Evolutionary conservation across 371 early-diverging fungal genomes (phyloP), one percentile per base, ranked within the genome.

Genomic region (Racocetra persica): DNA sequence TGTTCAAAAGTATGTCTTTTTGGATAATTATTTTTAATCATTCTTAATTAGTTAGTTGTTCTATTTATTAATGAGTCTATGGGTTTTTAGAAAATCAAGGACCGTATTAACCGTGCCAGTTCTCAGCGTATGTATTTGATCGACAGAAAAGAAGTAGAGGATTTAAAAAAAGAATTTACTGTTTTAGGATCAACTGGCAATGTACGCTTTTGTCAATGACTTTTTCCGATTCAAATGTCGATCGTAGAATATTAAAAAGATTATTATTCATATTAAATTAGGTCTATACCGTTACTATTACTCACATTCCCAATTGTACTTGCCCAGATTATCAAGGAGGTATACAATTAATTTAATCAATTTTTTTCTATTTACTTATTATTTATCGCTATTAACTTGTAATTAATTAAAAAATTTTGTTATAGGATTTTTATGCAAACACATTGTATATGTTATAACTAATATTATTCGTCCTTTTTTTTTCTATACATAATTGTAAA

Each of bases 221-320:
- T 65, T 63, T 65, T 63, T 11, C 24, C 5, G 4, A 6, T 63
- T 14, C 11, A 26, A 11, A 13, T n/a, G n/a, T n/a, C 5, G 13
- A 16, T 63, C 32, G 32, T 28, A 13, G 4, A 63, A 26, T 63
- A 13, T 14, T 18, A 6, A 26, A 13, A 26, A 14, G 0, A 55
- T 11, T 32, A 4, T 63, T 32, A 28, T 63, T 63, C 24, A n/a
- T 65, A 6, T 0, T 6, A 63, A 65, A 16, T 32, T 18, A 69
- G 69, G 49, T 69, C 14, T 69, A 69, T 38, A 69, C 36, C 2
- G 45, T 69, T 69, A 22, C 20, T 8, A 69, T 69, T 45, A 20
- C 22, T 22, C 36, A 36, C 38, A 0, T 45, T 3, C 69, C 69
- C n/a, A 45, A 69, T n/a, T 69, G 69, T 38, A 69, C 41, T 69